Conservation (phyloP, 75 land plant species). For the Adiantum capillusveneris region DNA sequence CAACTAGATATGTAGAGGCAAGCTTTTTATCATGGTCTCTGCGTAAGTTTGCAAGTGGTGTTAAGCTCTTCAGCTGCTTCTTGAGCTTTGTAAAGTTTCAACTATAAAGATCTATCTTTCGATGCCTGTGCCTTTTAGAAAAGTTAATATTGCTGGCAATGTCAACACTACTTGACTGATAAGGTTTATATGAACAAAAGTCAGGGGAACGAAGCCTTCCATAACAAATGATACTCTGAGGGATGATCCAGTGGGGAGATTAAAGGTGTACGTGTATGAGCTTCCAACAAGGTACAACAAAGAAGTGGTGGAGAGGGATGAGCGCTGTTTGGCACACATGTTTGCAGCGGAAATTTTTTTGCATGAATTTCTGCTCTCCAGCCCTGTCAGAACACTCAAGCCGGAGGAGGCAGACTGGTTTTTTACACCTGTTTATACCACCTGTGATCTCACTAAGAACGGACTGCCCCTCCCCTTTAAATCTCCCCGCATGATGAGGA, state of each 20-base stretch:
- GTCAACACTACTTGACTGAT: too few species aligned
- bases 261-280: conserved; percentile 70
- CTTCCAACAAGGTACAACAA: conserved; percentile 69
- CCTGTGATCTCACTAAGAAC: conserved; percentile 79
- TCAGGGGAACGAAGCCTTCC: too few species aligned
- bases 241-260: conserved; percentile 72
- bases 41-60: too few species aligned
- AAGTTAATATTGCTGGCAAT: too few species aligned
- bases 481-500: conserved; percentile 82
- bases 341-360: conserved; percentile 81
- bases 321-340: conserved; percentile 77
- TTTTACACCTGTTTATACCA: conserved; percentile 81
- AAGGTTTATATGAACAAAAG: too few species aligned
- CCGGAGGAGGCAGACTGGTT: conserved; percentile 92
- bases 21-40: too few species aligned
- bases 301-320: conserved; percentile 61
- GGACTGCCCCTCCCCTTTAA: conserved; percentile 86
- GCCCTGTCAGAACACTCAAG: conserved; percentile 71
- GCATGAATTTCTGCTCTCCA: conserved; percentile 63
- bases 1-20: too few species aligned
- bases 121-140: too few species aligned
- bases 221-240: conserved; percentile 64
- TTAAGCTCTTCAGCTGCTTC: too few species aligned
- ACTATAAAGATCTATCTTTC: too few species aligned
- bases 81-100: too few species aligned